Conservation (phyloP, 768 basidiomycete genomes). For the Boletus reticuloceps region DNA sequence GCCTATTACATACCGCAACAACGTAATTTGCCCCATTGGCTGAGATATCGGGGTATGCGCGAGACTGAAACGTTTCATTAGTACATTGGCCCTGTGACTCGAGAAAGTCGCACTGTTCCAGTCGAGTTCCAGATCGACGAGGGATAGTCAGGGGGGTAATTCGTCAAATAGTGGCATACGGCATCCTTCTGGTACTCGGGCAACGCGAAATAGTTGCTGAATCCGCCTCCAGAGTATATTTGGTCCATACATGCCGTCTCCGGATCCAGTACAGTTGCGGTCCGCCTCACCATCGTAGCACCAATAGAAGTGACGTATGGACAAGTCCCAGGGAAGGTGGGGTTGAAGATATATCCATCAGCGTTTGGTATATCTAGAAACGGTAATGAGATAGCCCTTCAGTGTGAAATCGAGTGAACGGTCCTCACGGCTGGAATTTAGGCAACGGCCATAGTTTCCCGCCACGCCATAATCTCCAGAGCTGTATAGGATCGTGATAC, state of each 20-base stretch:
- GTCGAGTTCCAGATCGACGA: conserved; percentile 29
- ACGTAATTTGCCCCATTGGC: conserved; percentile 36
- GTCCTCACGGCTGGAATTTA: conserved; percentile 25
- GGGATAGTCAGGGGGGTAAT: conserved; percentile 30
- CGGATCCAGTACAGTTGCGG: conserved; percentile 37
- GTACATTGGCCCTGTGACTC: not conserved
- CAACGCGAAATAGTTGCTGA: conserved; percentile 41
- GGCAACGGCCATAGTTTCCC: conserved; percentile 28
- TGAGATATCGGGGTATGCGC: conserved; percentile 38
- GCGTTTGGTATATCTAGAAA: conserved; percentile 26
- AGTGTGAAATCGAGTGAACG: not conserved
- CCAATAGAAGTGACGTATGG: conserved; percentile 53
- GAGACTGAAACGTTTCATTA: conserved; percentile 25
- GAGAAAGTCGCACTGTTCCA: conserved; percentile 14
- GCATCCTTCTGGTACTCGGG: conserved; percentile 39
- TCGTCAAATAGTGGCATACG: conserved; percentile 30
- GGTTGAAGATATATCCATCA: conserved; percentile 51
- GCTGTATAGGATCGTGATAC: conserved; percentile 34
- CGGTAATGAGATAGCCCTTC: not conserved
- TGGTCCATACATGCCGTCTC: conserved; percentile 48
- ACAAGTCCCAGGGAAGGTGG: conserved; percentile 47
- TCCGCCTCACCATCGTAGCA: conserved; percentile 42
- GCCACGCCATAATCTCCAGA: conserved; percentile 34
- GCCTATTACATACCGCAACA: conserved; percentile 12
- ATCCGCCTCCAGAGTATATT: conserved; percentile 44